Evolutionary conservation across 257 asterid genomes (phyloP).

Genomic region (Ballota nigra): DNA sequence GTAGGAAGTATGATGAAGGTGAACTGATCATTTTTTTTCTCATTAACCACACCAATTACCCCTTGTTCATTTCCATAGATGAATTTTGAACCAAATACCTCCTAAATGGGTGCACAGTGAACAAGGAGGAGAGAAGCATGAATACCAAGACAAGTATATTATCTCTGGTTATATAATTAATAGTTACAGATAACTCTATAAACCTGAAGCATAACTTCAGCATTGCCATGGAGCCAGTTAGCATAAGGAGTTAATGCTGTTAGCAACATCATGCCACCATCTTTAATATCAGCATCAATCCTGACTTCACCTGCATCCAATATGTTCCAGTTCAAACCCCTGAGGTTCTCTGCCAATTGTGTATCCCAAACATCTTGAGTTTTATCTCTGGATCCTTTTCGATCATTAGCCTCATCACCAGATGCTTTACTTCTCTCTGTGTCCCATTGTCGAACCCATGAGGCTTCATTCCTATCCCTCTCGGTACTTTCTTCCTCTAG

Average conservation of each 20-base stretch:
- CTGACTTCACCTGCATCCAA: slow-evolving; percentile 97
- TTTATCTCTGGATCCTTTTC: slow-evolving; percentile 73
- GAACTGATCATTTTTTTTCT: too few relatives aligned
- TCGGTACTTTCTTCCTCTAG: slow-evolving; percentile 66
- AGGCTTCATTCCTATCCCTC: slow-evolving; percentile 62
- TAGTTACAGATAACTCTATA: slow-evolving; percentile 19
- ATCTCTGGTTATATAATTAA: background rate
- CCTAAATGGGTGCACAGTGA: background rate
- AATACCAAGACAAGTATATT: background rate
- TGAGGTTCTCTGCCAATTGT: slow-evolving; percentile 87
- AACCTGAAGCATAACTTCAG: slow-evolving; percentile 97
- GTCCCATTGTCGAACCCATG: slow-evolving; percentile 78
- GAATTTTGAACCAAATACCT: too few relatives aligned
- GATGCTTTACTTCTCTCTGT: slow-evolving; percentile 56
- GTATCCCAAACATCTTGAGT: slow-evolving; percentile 87
- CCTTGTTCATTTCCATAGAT: too few relatives aligned
- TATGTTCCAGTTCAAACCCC: slow-evolving; percentile 92
- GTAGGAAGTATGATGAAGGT: too few relatives aligned
- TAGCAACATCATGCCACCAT: slow-evolving; percentile 96
- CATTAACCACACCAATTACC: too few relatives aligned
- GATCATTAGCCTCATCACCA: slow-evolving; percentile 66
- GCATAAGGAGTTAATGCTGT: slow-evolving; percentile 97
- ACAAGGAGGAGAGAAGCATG: background rate
- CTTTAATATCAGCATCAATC: slow-evolving; percentile 95
- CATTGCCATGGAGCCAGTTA: slow-evolving; percentile 97